Evolutionary conservation across 352 stramenopile genomes (phyloP), one percentile per base, ranked within the genome.

Genomic region (Sclerospora graminicola): DNA sequence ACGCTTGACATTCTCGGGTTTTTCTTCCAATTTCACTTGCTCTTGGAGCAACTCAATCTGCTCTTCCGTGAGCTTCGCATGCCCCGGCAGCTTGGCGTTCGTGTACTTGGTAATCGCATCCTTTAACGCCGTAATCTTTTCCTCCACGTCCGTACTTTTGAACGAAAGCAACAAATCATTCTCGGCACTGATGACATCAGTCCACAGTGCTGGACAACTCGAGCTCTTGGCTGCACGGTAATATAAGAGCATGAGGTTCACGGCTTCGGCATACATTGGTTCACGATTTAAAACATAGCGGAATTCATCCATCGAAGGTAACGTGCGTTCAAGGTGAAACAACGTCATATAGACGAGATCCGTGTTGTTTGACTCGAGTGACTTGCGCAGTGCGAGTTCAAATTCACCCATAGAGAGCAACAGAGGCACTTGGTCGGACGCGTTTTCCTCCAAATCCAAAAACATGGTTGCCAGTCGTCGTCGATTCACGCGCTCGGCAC

Each of bases 351-450:
- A 94, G 18, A 95, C 70, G 21, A 96, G 63, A 40, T 96, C 84
- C 6, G 76, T 85, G 44, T 95, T 87, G 57, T 88, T 91, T 13
- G 80, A 91, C 45, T 86, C 73, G 30, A 95, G 65, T 24, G 86
- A 82, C 50, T 95, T 95, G 49, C 78, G 73, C 49, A 96, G 60
- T 20, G 84, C 86, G 23, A 95, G 65, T 46, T 95, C 84, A 40
- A 92, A 91, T 45, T 96, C 84, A 24, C 81, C 81, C 86, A 96
- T 96, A 0, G 77, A 86, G 23, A 96, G 63, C 48, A 96, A 60
- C 45, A 95, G 48, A 19, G 82, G 82, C 31, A 96, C 84, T 42
- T 94, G 84, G 56, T 95, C 84, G 0, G 67, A 82, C n/a, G 84
- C 80, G 30, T 91, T 89, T 37, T 82, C 65, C 48, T 92, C 80